Conservation (phyloP, 495 filamentous ascomycete species). For the Bombardia bombarda region DNA sequence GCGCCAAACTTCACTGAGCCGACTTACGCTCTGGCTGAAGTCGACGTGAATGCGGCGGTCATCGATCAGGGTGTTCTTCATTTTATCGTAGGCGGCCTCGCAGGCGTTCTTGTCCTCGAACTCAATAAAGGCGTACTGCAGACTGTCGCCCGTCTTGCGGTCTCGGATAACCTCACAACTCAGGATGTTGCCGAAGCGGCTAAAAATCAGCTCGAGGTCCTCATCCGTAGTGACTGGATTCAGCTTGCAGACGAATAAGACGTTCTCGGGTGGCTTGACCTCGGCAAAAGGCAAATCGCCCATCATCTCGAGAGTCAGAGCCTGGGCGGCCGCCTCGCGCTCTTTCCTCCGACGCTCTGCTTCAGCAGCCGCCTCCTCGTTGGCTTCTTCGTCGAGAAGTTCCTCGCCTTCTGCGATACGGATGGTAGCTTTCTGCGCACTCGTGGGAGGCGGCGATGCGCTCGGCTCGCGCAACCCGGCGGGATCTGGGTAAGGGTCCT, state of each 20-base stretch:
- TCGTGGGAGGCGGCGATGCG: constrained; percentile 71
- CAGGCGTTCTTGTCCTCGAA: constrained; percentile 88
- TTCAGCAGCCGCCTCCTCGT: constrained; percentile 68
- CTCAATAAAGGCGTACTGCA: constrained; percentile 98
- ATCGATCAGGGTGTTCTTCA: constrained; percentile 93
- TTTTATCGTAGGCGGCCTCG: constrained; percentile 96
- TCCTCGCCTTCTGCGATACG: constrained; percentile 86
- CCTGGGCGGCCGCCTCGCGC: constrained; percentile 88
- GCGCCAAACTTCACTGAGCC: constrained; percentile 85
- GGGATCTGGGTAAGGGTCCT: constrained; percentile 83
- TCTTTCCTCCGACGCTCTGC: constrained; percentile 77
- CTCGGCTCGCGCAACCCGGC: constrained; percentile 64
- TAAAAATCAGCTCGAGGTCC: constrained; percentile 91
- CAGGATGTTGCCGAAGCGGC: constrained; percentile 89
- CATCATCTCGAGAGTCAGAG: constrained; percentile 93
- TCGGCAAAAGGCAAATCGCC: constrained; percentile 96
- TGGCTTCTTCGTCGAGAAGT: constrained; percentile 50
- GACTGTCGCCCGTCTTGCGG: constrained; percentile 83
- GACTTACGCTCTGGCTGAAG: constrained; percentile 93
- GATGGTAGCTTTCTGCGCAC: constrained; percentile 82
- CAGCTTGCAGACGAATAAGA: constrained; percentile 96
- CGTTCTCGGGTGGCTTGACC: constrained; percentile 94
- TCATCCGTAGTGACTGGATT: constrained; percentile 95
- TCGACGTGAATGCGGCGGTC: constrained; percentile 98
- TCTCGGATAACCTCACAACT: constrained; percentile 97